These are phyloP conservation scores for Salix suchowensis DNA, from an alignment of 345 rosid genomes.

Conservation along the genomic window DNA sequence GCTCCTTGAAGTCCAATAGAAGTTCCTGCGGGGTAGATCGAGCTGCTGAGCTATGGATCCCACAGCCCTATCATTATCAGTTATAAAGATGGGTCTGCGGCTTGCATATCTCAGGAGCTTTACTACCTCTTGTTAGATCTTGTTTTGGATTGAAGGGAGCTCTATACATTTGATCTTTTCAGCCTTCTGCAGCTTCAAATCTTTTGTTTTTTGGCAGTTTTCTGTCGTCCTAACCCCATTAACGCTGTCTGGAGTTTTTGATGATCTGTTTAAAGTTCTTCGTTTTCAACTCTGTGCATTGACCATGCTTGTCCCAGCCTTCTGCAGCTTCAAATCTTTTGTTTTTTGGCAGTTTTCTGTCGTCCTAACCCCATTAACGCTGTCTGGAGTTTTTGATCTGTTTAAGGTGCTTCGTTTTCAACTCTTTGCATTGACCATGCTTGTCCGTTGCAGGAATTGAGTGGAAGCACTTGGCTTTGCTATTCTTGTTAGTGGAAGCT, in stretches of 20 bases:
- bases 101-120: conserved; percentile 91
- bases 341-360: too few species aligned
- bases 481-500: not conserved
- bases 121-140: conserved; percentile 41
- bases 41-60: conserved; percentile 95
- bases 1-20: conserved; percentile 92
- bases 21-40: conserved; percentile 49
- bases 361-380: too few species aligned
- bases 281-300: not conserved
- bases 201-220: not conserved
- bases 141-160: conserved; percentile 99
- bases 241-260: not conserved
- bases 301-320: not conserved
- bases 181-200: not conserved
- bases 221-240: not conserved
- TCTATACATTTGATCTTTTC: conserved; percentile 36
- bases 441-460: not conserved
- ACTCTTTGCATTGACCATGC: too few species aligned
- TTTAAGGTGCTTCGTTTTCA: too few species aligned
- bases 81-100: conserved; percentile 57
- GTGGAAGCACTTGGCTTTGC: not conserved
- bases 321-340: too few species aligned
- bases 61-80: conserved; percentile 43
- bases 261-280: not conserved
- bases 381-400: too few species aligned